Base-by-base conservation (phyloP, 1,284 basidiomycete genomes). In the Pseudozyma tsukubaensis region DNA sequence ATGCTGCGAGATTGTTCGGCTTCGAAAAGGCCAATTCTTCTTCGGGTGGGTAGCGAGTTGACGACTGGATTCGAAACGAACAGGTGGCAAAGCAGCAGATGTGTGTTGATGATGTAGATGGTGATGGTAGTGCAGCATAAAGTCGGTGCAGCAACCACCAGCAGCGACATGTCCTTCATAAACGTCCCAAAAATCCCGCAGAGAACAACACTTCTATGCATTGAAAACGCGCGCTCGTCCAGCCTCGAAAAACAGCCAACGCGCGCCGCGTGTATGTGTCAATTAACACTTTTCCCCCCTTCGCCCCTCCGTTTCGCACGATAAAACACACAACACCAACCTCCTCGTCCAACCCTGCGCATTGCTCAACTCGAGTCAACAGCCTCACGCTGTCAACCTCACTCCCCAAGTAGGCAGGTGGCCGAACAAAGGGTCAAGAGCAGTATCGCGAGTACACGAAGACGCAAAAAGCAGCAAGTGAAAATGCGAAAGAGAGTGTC, bases 121-220 rank as follows among this genome's bases (percentile, higher is more conserved):
- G 29, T 34, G 24, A 32, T 53, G 34, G 45, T 32, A 18, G n/a
- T n/a, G 3, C 13, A 44, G 21, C 45, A 36, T 14, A 29, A 48
- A 19, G 1, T 1, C 14, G 11, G 10, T 24, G 37, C 29, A 58
- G 19, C 47, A 59, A 50, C 39, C 11, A 39, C n/a, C n/a, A 14
- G 11, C 19, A 18, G 21, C 14, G 24, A 47, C 45, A 19, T n/a
- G n/a, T n/a, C n/a, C n/a, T n/a, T n/a, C n/a, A n/a, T n/a, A n/a
- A n/a, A n/a, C n/a, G n/a, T n/a, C n/a, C n/a, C n/a, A n/a, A 44
- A 45, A 45, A 13, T 9, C 29, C 24, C 18, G 11, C 6, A 47
- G 37, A 24, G 42, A 29, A 43, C 49, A 51, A 58, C 55, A 24
- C 44, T 13, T 51, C 40, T n/a, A n/a, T n/a, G 40, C 40, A 42